phyloP scores from a whole-genome alignment of 306 rosid species.

The Vigna nakashimae region DNA sequence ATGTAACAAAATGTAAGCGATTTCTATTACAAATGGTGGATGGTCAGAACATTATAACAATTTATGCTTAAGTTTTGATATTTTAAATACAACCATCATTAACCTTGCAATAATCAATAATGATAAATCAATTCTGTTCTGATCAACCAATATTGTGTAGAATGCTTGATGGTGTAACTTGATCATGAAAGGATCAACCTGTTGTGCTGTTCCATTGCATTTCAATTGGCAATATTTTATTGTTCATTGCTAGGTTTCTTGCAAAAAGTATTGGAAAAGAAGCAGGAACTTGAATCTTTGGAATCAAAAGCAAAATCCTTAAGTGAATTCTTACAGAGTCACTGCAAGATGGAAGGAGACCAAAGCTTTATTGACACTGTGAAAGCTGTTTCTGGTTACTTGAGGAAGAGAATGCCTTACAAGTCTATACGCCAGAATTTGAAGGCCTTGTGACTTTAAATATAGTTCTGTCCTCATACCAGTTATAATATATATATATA shows the following conservation, averaged over 20 bases:
- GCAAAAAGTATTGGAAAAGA: slow-evolving; percentile 43
- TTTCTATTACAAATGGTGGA: not conserved
- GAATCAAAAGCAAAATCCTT: slow-evolving; percentile 63
- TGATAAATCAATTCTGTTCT: not conserved
- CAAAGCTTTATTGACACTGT: slow-evolving; percentile 53
- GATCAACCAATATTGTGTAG: not conserved
- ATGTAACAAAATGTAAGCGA: too few species aligned
- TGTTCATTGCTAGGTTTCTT: slow-evolving; percentile 45
- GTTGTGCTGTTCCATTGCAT: not conserved
- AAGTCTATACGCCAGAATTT: slow-evolving; percentile 63
- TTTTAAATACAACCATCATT: not conserved
- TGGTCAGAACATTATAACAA: not conserved
- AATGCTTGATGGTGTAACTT: slow-evolving; percentile 32
- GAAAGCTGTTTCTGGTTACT: slow-evolving; percentile 60
- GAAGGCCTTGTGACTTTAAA: slow-evolving; percentile 63
- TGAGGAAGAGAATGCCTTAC: slow-evolving; percentile 60
- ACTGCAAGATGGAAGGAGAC: slow-evolving; percentile 64
- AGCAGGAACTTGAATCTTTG: slow-evolving; percentile 68
- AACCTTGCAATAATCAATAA: not conserved
- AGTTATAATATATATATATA: slow-evolving; percentile 6
- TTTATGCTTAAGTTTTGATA: not conserved
- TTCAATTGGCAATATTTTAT: slow-evolving; percentile 33
- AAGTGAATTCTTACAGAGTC: slow-evolving; percentile 59
- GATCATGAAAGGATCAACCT: slow-evolving; percentile 15
- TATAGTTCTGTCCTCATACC: too few species aligned